Conservation (phyloP, 2,329 filamentous ascomycete genomes). For the Lecanicillium sp. region DNA sequence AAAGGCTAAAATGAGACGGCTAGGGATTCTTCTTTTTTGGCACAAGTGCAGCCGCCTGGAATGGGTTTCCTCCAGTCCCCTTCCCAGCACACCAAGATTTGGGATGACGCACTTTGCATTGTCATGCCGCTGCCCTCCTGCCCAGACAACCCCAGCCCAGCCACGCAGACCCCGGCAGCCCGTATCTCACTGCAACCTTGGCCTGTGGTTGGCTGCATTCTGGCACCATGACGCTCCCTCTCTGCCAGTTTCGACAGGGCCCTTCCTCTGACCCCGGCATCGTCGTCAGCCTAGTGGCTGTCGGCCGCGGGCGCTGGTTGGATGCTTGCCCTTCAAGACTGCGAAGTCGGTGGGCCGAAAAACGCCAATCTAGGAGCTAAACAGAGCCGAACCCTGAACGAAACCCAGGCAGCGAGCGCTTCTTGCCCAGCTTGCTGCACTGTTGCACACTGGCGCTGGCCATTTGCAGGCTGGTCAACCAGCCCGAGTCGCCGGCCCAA, state of each 20-base stretch:
- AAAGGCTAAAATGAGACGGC: background rate
- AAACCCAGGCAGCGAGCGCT: no score
- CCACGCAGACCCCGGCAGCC: background rate
- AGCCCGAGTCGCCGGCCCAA: background rate
- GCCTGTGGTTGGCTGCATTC: conserved; percentile 6
- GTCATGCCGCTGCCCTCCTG: no score
- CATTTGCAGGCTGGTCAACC: background rate
- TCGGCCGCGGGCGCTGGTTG: conserved; percentile 2
- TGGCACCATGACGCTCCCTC: background rate
- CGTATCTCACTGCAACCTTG: background rate
- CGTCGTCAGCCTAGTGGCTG: conserved; percentile 1
- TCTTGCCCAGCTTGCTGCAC: no score
- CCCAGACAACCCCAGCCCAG: no score
- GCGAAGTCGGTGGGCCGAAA: conserved; percentile 5
- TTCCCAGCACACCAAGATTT: no score
- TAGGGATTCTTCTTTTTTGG: background rate
- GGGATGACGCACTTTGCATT: conserved; percentile 26
- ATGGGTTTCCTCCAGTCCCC: no score
- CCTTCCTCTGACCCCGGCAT: conserved; percentile 2
- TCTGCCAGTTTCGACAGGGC: no score
- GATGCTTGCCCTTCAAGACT: background rate
- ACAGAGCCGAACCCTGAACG: conserved; percentile 6
- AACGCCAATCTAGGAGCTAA: conserved; percentile 9
- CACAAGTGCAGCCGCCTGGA: background rate
- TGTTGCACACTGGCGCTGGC: no score